Base-by-base conservation (phyloP, 306 rosid species). In the Psophocarpus tetragonolobus region DNA sequence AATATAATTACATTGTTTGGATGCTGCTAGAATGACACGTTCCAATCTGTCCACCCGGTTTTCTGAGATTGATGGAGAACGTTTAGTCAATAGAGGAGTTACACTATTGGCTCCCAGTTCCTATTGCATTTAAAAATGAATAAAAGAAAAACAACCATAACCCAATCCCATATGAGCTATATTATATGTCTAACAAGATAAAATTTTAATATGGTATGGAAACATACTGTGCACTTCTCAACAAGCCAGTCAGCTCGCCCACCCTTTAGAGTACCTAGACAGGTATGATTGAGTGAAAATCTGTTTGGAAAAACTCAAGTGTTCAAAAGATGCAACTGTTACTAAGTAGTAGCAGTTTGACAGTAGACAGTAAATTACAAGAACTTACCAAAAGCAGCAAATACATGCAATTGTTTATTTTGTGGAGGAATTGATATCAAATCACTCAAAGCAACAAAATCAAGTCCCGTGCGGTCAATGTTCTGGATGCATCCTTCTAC, bases 181-280 rank as follows among this genome's bases (percentile, higher is more conserved):
- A 58, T 45, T 7, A 17, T 24, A 58, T 45, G 17, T 75, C 81
- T 50, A 74, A 71, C 58, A 50, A 42, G 26, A 83, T 71, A 75
- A 77, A 33, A 53, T 71, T 63, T 61, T 74, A 45, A 66, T 41
- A 51, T 32, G 51, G 8, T 20, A 68, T 67, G 21, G 62, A 79
- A 68, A 83, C 87, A 26, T 85, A 94, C 98, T 3, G 97, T 92
- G 88, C 97, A 92, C 84, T 94, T 94, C 91, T 94, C 98, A 65
- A 92, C 87, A 58, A 94, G 97, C 97, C 98, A 94, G 68, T 92
- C 98, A 60, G 93, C 90, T 66, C 97, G 97, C 45, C 97, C 97
- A 32, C 97, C 97, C 88, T 94, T 94, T 36, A 94, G 79, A 82
- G 97, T 87, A 76, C 98, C 97, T 94, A 83, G 73, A 82, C 51